Evolutionary conservation across 805 yeast genomes (phyloP).

Genomic region (Cyberlindnera mycetangii): DNA sequence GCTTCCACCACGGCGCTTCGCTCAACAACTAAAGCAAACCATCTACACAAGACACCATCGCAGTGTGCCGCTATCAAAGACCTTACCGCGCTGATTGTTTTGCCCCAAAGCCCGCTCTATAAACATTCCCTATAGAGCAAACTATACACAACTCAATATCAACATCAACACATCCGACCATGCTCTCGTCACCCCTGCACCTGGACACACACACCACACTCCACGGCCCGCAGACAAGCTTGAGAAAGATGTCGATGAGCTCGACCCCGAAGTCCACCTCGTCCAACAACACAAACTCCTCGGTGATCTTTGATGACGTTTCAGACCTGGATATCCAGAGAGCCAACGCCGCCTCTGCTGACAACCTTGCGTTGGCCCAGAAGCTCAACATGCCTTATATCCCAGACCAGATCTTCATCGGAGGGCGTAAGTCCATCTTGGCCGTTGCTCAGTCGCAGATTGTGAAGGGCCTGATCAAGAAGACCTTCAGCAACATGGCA

Average conservation of each 20-base stretch:
- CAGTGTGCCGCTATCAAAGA: no score
- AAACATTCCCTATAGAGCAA: not conserved
- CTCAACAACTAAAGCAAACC: no score
- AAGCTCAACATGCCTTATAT: slow-evolving; percentile 21
- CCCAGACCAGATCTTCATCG: slow-evolving; percentile 46
- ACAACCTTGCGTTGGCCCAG: slow-evolving; percentile 10
- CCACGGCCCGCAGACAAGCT: slow-evolving; percentile 14
- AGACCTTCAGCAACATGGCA: slow-evolving; percentile 58
- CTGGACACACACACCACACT: slow-evolving; percentile 17
- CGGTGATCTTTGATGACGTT: slow-evolving; percentile 23
- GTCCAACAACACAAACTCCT: slow-evolving; percentile 20
- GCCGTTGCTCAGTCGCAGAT: slow-evolving; percentile 86
- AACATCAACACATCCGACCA: slow-evolving; percentile 2
- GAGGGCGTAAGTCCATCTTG: slow-evolving; percentile 84
- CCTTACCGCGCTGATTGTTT: no score
- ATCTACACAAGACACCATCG: no score
- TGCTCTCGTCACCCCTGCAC: slow-evolving; percentile 23
- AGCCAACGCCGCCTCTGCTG: slow-evolving; percentile 9
- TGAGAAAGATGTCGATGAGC: slow-evolving; percentile 21
- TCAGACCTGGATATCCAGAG: slow-evolving; percentile 10
- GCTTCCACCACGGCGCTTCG: no score
- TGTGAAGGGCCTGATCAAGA: slow-evolving; percentile 59
- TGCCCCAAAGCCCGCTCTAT: no score
- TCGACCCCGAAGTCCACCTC: slow-evolving; percentile 16
- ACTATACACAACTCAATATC: no score